Percentiles rank a stretch among this genome's conserved stretches.
These are phyloP conservation scores for Pichia manshurica DNA, from an alignment of 805 yeast genomes.

Conservation along the genomic window DNA sequence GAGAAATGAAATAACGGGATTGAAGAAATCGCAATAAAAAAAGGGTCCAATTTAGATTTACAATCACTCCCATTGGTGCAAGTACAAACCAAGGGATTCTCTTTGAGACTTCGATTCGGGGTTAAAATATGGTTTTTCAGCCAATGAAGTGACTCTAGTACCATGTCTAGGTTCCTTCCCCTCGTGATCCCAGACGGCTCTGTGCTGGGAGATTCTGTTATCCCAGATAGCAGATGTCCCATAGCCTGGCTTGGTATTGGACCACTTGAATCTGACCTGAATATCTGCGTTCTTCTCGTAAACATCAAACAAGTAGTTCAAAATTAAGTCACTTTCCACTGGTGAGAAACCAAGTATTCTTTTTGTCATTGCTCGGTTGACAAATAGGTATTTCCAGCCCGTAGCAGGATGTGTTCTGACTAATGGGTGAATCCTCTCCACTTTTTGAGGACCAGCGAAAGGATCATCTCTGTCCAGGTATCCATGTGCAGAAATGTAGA, in stretches of 20 bases:
- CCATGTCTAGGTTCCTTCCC: constrained; percentile 44
- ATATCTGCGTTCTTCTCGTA: constrained; percentile 49
- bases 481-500: constrained; percentile 35
- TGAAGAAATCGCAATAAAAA: no score
- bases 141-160: constrained; percentile 48
- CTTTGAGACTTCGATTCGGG: constrained; percentile 45
- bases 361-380: constrained; percentile 45
- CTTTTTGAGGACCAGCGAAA: constrained; percentile 38
- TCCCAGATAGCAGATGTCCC: constrained; percentile 48
- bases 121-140: constrained; percentile 49
- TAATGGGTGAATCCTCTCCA: constrained; percentile 54
- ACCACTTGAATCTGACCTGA: constrained; percentile 50
- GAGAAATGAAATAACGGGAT: no score
- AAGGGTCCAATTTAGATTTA: no score
- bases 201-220: constrained; percentile 41
- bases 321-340: constrained; percentile 44
- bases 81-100: constrained; percentile 38
- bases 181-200: constrained; percentile 39
- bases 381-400: constrained; percentile 53
- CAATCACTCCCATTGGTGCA: constrained; percentile 11
- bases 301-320: constrained; percentile 41
- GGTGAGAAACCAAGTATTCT: constrained; percentile 49
- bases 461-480: constrained; percentile 39
- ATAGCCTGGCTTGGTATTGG: constrained; percentile 30
- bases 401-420: constrained; percentile 63